A percentile compares a stretch with the other conserved stretches of the same genome.
These are phyloP conservation scores for Claviceps paspali DNA, from an alignment of 2,329 filamentous ascomycete genomes.

Conservation along the genomic window DNA sequence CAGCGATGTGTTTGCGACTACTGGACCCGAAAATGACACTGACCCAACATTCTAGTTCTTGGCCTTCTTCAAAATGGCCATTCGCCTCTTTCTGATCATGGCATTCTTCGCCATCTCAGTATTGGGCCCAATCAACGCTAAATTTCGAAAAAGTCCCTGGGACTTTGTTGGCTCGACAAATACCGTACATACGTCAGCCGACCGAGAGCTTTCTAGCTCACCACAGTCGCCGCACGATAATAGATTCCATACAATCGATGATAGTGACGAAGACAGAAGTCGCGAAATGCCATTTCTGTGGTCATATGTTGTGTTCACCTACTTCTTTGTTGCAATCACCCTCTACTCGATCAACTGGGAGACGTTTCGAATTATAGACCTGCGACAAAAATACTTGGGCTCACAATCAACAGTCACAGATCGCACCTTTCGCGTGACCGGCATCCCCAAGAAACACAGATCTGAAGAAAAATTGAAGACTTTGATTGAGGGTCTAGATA, in stretches of 20 bases:
- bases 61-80: constrained; percentile 89
- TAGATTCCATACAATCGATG: constrained; percentile 12
- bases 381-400: constrained; percentile 81
- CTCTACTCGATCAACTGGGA: constrained; percentile 72
- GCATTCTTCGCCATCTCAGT: constrained; percentile 69
- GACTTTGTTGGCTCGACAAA: background rate
- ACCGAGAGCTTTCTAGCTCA: constrained; percentile 1
- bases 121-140: constrained; percentile 72
- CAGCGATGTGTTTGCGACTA: background rate
- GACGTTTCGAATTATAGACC: constrained; percentile 70
- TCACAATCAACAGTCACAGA: constrained; percentile 93
- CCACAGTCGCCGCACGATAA: constrained; percentile 5
- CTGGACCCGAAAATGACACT: constrained; percentile 4
- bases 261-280: constrained; percentile 18
- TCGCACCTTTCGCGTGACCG: constrained; percentile 79
- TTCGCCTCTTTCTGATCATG: constrained; percentile 64
- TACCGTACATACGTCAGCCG: background rate
- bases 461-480: constrained; percentile 73
- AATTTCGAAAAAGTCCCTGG: constrained; percentile 26
- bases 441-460: constrained; percentile 65
- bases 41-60: constrained; percentile 44
- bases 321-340: constrained; percentile 72
- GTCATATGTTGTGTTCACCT: constrained; percentile 91
- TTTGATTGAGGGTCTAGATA: constrained; percentile 73
- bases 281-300: constrained; percentile 49